These are phyloP conservation scores for Cyclospora cayetanensis DNA, from an alignment of 169 alveolate genomes.

Conservation along the genomic window DNA sequence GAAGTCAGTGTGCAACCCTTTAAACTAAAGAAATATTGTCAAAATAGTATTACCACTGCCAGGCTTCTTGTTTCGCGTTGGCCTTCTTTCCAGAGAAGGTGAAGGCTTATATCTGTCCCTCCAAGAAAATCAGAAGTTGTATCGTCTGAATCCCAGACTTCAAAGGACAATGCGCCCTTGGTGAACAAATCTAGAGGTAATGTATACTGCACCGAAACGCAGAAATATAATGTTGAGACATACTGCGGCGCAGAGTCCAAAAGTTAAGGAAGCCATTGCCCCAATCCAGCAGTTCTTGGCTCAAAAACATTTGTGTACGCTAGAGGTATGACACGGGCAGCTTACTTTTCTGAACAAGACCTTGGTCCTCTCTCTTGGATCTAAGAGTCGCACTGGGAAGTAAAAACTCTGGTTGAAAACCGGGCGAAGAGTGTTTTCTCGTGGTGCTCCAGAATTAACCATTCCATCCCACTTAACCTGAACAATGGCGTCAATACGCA, in stretches of 20 bases:
- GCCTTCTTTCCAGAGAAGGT: slow-evolving; percentile 71
- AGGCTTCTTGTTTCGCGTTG: slow-evolving; percentile 73
- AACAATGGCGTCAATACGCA: background rate
- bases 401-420: slow-evolving; percentile 80
- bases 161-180: slow-evolving; percentile 76
- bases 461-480: slow-evolving; percentile 68
- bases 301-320: background rate
- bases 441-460: slow-evolving; percentile 69
- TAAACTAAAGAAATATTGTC: background rate
- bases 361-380: slow-evolving; percentile 73
- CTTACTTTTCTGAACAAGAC: slow-evolving; percentile 68
- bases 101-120: slow-evolving; percentile 72
- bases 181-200: slow-evolving; percentile 77
- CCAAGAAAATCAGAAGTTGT: slow-evolving; percentile 77
- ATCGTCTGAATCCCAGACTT: slow-evolving; percentile 80
- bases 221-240: too few relatives aligned
- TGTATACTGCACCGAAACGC: slow-evolving; percentile 24
- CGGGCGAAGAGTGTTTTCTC: slow-evolving; percentile 78
- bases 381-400: slow-evolving; percentile 79
- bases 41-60: slow-evolving; percentile 72
- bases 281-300: background rate
- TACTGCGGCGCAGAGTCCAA: too few relatives aligned
- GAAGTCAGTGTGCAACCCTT: background rate
- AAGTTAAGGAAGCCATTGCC: background rate
- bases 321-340: background rate